phyloP scores from a whole-genome alignment of 805 yeast genomes.

The Candida nemodendra region DNA sequence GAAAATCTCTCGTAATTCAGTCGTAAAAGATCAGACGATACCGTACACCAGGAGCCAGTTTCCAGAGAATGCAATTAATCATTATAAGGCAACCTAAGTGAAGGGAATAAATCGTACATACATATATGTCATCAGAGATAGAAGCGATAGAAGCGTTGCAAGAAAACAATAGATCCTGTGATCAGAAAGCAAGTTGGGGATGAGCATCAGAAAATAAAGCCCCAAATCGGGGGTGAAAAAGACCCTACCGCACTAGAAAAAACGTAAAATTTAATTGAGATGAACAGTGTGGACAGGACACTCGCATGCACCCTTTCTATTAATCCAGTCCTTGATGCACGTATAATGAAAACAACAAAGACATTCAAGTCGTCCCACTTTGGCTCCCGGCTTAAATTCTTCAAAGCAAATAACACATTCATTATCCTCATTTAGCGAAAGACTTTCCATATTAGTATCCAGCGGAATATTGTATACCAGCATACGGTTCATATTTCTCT shows the following conservation, averaged over 20 bases:
- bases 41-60: too few species aligned
- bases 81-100: too few species aligned
- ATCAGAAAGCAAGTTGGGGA: too few species aligned
- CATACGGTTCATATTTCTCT: slow-evolving; percentile 73
- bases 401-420: slow-evolving; percentile 96
- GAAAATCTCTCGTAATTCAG: too few species aligned
- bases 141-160: too few species aligned
- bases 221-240: not conserved
- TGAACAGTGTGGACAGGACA: slow-evolving; percentile 79
- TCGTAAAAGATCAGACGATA: too few species aligned
- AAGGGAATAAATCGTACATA: too few species aligned
- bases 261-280: slow-evolving; percentile 8
- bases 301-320: slow-evolving; percentile 77
- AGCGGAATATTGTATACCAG: slow-evolving; percentile 64
- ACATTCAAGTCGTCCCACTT: slow-evolving; percentile 90
- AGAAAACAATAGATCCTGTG: too few species aligned
- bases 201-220: not conserved
- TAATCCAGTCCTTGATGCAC: slow-evolving; percentile 91
- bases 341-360: slow-evolving; percentile 89
- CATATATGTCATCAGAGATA: too few species aligned
- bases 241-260: slow-evolving; percentile 1
- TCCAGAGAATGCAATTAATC: too few species aligned
- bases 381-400: slow-evolving; percentile 79
- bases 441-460: slow-evolving; percentile 29
- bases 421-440: slow-evolving; percentile 40